These are phyloP conservation scores for Trichoderma semiorbis DNA, from an alignment of 2,329 filamentous ascomycete species.

Conservation along the genomic window DNA sequence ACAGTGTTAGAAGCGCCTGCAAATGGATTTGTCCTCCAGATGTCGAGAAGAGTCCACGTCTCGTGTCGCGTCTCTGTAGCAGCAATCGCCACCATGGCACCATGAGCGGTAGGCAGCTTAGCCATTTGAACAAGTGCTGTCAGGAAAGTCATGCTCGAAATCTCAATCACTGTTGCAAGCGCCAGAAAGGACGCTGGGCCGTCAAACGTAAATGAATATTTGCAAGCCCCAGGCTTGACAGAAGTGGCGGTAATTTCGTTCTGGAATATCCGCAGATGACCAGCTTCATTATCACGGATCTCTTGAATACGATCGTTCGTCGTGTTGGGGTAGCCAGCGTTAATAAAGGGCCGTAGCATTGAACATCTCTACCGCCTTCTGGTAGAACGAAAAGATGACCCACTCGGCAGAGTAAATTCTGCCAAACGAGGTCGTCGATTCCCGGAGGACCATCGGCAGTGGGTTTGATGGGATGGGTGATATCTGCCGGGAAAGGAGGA, in stretches of 20 bases:
- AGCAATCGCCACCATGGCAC: not conserved
- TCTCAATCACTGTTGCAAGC: not conserved
- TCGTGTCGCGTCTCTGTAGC: not conserved
- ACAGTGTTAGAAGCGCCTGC: not conserved
- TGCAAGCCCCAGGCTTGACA: slow-evolving; percentile 4
- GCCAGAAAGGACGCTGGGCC: not conserved
- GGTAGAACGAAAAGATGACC: not conserved
- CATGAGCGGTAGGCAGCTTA: not conserved
- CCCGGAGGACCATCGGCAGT: not conserved
- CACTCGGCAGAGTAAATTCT: slow-evolving; percentile 2
- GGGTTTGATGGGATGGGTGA: not conserved
- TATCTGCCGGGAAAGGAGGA: not conserved
- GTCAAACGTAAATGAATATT: not conserved
- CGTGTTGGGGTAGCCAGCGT: not conserved
- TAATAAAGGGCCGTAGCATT: not conserved
- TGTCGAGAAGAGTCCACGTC: not conserved
- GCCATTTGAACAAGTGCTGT: not conserved
- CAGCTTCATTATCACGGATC: slow-evolving; percentile 6
- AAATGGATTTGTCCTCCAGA: not conserved
- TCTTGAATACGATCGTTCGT: not conserved
- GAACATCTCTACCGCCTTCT: not conserved
- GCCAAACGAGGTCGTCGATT: not conserved
- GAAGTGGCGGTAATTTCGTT: not conserved
- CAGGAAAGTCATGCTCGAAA: not conserved
- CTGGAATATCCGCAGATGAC: not conserved